Base-by-base conservation (phyloP, 192 early-diverging fungal genomes). In the Linnemannia zychae region DNA sequence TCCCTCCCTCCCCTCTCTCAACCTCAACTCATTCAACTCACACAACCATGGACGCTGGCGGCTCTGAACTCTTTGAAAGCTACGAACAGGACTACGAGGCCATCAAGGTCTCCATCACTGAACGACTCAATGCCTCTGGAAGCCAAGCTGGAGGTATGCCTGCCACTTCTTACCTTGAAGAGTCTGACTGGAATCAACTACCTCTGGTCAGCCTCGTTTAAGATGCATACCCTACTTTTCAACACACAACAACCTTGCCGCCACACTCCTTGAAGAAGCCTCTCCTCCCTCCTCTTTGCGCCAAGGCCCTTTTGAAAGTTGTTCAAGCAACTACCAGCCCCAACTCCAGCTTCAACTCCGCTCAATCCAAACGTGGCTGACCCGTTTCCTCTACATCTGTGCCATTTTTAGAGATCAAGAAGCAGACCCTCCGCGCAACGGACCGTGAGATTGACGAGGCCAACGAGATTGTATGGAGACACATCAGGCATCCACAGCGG, bases 371-470 rank as follows among this genome's bases (percentile, higher is more conserved):
- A 63, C 57, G 28, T 63, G 57, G 57, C 34, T 69, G 67, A 60
- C 40, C 20, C 15, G 24, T 71, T 63, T 9, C 47, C 22, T n/a
- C 18, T 47, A 22, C 20, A 48, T 28, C 34, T 36, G 24, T 71
- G 36, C 49, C 34, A 31, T 63, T 33, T 22, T 47, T 87, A 95
- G 95, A 97, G 75, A 86, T 92, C 84, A 89, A 92, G 75, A 97
- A 96, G 79, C 91, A 92, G 17, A 91, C 95, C 24, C 80, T 93
- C 52, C 95, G 95, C 70, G 94, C 95, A 18, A 89, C 93, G 33
- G 93, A 96, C 79, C 90, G 96, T 75, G 96, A 97, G 82, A 87
- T 98, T 34, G 95, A 96, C 38, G 98, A 99, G 81, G 95, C 94
- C 7, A 94, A 94, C 76, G 98, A 98, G 77, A 96, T 99, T 72